These are phyloP conservation scores for Fagopyrum homotropicum DNA, from an alignment of 148 eudicot species.

Conservation along the genomic window DNA sequence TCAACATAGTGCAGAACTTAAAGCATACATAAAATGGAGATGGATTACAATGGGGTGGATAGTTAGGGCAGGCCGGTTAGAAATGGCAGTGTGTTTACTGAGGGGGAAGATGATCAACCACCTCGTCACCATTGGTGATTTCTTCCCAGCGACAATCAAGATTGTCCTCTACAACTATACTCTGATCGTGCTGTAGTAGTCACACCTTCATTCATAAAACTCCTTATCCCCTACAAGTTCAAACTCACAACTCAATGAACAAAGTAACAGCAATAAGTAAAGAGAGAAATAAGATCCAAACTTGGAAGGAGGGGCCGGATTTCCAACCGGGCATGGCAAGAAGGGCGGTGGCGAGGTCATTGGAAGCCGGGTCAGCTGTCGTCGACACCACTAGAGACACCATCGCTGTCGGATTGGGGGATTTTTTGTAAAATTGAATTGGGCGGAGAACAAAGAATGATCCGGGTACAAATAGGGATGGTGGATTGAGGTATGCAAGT, in stretches of 20 bases:
- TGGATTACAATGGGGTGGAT: slow-evolving; percentile 76
- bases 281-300: background rate
- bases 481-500: background rate
- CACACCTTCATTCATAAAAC: slow-evolving; percentile 39
- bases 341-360: slow-evolving; percentile 53
- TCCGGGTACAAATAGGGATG: background rate
- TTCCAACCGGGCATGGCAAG: slow-evolving; percentile 63
- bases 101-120: slow-evolving; percentile 57
- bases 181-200: slow-evolving; percentile 49
- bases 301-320: slow-evolving; percentile 53
- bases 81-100: slow-evolving; percentile 59
- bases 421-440: background rate
- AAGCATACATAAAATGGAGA: background rate
- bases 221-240: slow-evolving; percentile 34
- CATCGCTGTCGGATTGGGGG: slow-evolving; percentile 22
- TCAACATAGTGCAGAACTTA: background rate
- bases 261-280: background rate
- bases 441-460: background rate
- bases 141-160: slow-evolving; percentile 59
- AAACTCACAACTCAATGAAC: slow-evolving; percentile 1
- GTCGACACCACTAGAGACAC: slow-evolving; percentile 69
- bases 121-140: slow-evolving; percentile 40
- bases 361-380: slow-evolving; percentile 59
- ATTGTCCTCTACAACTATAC: slow-evolving; percentile 52
- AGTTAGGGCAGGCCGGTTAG: slow-evolving; percentile 76